A percentile compares a stretch with the other conserved stretches of the same genome.
phyloP scores from a whole-genome alignment of 352 stramenopile species.

The Blastocystis hominis region DNA sequence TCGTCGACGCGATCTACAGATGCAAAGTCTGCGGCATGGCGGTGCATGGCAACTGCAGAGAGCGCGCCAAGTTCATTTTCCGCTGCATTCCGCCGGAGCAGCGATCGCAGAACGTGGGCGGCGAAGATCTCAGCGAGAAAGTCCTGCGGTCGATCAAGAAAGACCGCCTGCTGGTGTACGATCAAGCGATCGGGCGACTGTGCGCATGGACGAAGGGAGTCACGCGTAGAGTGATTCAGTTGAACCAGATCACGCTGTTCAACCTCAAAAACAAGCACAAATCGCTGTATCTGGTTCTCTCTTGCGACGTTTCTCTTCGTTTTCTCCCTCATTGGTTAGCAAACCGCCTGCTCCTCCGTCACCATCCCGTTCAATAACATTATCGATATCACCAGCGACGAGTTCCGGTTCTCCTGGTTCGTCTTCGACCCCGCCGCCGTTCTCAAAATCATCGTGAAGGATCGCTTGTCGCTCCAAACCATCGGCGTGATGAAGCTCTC shows the following conservation, averaged over 20 bases:
- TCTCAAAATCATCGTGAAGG: not conserved
- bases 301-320: not conserved
- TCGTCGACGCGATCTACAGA: slow-evolving; percentile 15
- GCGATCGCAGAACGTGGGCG: not conserved
- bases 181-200: not conserved
- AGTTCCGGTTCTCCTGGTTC: slow-evolving; percentile 12
- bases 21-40: slow-evolving; percentile 21
- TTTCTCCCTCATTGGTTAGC: not conserved
- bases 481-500: not conserved
- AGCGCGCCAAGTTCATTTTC: slow-evolving; percentile 20
- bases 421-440: not conserved
- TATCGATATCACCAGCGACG: not conserved
- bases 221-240: not conserved
- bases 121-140: not conserved
- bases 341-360: not conserved
- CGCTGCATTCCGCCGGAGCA: not conserved
- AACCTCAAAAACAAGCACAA: slow-evolving; percentile 10
- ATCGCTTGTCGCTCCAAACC: slow-evolving; percentile 3
- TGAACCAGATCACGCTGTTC: slow-evolving; percentile 37
- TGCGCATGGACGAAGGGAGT: not conserved
- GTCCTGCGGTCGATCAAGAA: slow-evolving; percentile 13
- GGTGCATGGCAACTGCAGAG: slow-evolving; percentile 9
- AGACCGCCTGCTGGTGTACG: not conserved
- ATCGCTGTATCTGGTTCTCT: not conserved
- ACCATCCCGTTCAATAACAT: not conserved